Evolutionary conservation across 164 flowering plant genomes (phyloP).

Genomic region (Nelumbo lutea): DNA sequence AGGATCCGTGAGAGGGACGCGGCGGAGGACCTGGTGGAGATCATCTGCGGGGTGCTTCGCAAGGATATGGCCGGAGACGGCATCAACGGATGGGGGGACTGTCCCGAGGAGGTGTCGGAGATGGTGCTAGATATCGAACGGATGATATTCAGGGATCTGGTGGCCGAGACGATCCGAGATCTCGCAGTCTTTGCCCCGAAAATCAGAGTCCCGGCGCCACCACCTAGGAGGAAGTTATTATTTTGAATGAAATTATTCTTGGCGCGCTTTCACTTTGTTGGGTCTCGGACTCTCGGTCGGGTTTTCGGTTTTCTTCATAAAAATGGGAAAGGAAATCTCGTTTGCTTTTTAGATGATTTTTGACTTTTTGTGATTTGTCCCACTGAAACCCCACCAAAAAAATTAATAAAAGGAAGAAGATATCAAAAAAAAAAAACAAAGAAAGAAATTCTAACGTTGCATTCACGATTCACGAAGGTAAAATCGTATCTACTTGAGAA

Average conservation of each 20-base stretch:
- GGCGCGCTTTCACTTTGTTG: background rate
- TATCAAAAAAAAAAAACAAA: no score
- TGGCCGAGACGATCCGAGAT: slow-evolving; percentile 66
- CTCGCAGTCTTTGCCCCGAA: slow-evolving; percentile 40
- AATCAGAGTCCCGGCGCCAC: slow-evolving; percentile 15
- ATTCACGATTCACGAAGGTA: no score
- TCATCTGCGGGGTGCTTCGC: slow-evolving; percentile 47
- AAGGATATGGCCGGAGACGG: slow-evolving; percentile 61
- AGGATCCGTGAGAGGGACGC: slow-evolving; percentile 40
- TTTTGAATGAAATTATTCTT: slow-evolving; percentile 29
- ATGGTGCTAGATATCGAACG: slow-evolving; percentile 79
- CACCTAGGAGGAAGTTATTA: slow-evolving; percentile 50
- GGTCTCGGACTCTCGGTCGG: no score
- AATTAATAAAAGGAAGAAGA: no score
- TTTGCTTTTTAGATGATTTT: no score
- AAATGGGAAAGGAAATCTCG: background rate
- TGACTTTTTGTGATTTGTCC: no score
- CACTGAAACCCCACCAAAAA: no score
- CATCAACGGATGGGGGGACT: slow-evolving; percentile 53
- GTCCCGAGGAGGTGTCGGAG: slow-evolving; percentile 51
- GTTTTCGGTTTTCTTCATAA: background rate
- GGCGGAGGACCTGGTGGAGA: slow-evolving; percentile 50
- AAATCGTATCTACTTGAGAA: no score
- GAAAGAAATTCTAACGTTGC: no score
- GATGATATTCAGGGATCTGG: slow-evolving; percentile 75